Conservation (phyloP, 2,329 filamentous ascomycete genomes). For the Elsinoe fawcettii region DNA sequence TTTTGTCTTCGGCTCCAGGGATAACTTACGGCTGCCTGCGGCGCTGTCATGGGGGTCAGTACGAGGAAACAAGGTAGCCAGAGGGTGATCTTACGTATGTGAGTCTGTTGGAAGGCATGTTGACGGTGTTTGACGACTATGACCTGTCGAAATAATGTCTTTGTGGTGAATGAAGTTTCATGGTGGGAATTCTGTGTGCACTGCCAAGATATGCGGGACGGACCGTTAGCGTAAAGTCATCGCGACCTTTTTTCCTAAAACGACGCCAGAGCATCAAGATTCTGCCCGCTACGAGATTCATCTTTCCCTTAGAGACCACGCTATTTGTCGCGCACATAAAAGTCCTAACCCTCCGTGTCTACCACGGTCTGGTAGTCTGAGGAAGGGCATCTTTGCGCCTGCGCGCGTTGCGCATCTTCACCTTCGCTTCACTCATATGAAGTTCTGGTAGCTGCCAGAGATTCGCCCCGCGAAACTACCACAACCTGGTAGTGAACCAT, state of each 20-base stretch:
- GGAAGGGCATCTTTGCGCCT: background rate
- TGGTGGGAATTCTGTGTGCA: slow-evolving; percentile 14
- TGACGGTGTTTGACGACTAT: slow-evolving; percentile 29
- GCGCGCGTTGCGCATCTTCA: background rate
- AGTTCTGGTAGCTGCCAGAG: background rate
- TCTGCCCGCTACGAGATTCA: background rate
- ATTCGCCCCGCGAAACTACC: background rate
- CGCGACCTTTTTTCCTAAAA: slow-evolving; percentile 8
- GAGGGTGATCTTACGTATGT: slow-evolving; percentile 43
- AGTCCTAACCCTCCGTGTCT: background rate
- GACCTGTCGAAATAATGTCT: slow-evolving; percentile 13
- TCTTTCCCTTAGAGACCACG: background rate
- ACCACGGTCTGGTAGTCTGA: background rate
- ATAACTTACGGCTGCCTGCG: slow-evolving; percentile 44
- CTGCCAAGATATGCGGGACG: slow-evolving; percentile 4
- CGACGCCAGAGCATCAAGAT: slow-evolving; percentile 2
- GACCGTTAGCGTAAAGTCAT: background rate
- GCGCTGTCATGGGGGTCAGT: slow-evolving; percentile 37
- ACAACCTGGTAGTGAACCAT: background rate
- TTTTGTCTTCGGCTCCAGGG: slow-evolving; percentile 3
- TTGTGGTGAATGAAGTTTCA: slow-evolving; percentile 1
- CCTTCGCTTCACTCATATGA: background rate
- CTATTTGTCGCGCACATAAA: background rate
- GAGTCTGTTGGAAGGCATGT: slow-evolving; percentile 48
- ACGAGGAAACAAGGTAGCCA: slow-evolving; percentile 21